phyloP scores from a whole-genome alignment of 768 basidiomycete genomes.

The Russula emetica region DNA sequence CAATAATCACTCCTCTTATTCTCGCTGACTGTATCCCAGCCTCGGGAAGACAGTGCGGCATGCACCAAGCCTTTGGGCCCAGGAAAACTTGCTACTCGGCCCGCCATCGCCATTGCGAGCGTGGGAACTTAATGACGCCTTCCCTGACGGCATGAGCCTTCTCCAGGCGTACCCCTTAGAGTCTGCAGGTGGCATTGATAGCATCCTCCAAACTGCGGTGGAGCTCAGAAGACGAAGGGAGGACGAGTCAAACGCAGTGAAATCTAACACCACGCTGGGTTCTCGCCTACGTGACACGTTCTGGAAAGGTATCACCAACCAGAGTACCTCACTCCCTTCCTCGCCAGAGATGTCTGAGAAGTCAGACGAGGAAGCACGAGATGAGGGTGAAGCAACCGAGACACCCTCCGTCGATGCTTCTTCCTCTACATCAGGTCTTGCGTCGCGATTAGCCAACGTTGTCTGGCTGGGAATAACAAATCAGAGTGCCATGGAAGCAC shows the following conservation, averaged over 20 bases:
- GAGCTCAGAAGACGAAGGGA: slow-evolving; percentile 55
- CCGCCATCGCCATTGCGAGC: slow-evolving; percentile 45
- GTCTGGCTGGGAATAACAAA: slow-evolving; percentile 78
- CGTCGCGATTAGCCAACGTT: slow-evolving; percentile 54
- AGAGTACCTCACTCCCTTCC: slow-evolving; percentile 40
- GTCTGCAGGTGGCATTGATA: slow-evolving; percentile 64
- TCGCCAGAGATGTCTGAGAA: slow-evolving; percentile 35
- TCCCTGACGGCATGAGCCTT: slow-evolving; percentile 59
- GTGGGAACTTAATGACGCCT: slow-evolving; percentile 58
- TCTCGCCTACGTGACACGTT: slow-evolving; percentile 53
- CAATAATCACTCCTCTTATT: neutral
- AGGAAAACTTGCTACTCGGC: slow-evolving; percentile 38
- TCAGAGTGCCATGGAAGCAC: slow-evolving; percentile 65
- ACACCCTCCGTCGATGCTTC: slow-evolving; percentile 28
- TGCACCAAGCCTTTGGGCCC: slow-evolving; percentile 51
- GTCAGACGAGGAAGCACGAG: slow-evolving; percentile 32
- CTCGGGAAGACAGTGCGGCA: slow-evolving; percentile 47
- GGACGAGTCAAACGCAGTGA: slow-evolving; percentile 36
- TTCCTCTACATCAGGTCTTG: slow-evolving; percentile 36
- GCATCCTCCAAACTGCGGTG: slow-evolving; percentile 60
- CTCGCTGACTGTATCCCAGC: slow-evolving; percentile 36
- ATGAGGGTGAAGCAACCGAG: slow-evolving; percentile 47
- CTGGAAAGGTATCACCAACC: slow-evolving; percentile 66
- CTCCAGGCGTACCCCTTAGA: slow-evolving; percentile 63
- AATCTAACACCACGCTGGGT: slow-evolving; percentile 45